phyloP scores from a whole-genome alignment of 2,329 filamentous ascomycete genomes.

The Fusarium acutatum region DNA sequence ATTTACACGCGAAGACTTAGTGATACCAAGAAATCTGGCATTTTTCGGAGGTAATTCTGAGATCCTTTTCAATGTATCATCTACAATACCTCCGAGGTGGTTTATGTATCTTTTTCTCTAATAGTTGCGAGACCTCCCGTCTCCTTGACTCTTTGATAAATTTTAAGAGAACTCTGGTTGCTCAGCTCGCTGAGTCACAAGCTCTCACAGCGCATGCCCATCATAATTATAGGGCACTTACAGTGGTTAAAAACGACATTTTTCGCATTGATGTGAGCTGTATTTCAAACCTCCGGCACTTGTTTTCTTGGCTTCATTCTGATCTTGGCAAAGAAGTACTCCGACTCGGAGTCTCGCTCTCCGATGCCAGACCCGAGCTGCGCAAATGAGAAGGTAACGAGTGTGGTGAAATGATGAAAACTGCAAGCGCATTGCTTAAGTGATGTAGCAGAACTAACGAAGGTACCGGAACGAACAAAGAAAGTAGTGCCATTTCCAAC shows the following conservation, averaged over 20 bases:
- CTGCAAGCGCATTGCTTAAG: not conserved
- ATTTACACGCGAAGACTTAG: not conserved
- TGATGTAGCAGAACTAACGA: not conserved
- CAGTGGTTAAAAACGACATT: not conserved
- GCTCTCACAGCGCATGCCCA: too few relatives aligned
- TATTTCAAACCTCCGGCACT: not conserved
- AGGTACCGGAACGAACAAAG: too few relatives aligned
- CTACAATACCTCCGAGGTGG: fast-evolving
- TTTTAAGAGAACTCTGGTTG: not conserved
- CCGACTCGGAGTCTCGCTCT: not conserved
- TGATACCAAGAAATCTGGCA: not conserved
- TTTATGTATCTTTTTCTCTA: too few relatives aligned
- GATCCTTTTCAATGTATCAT: not conserved
- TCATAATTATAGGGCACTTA: not conserved
- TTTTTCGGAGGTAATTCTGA: not conserved
- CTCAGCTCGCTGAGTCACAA: not conserved
- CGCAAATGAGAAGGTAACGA: not conserved
- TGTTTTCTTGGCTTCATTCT: not conserved
- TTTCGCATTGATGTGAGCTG: too few relatives aligned
- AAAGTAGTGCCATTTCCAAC: not conserved
- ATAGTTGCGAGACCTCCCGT: not conserved
- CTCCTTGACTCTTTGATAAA: not conserved
- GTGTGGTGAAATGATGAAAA: too few relatives aligned
- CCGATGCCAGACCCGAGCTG: not conserved
- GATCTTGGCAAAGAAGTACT: fast-evolving